A percentile compares a stretch with the other conserved stretches of the same genome.
These are phyloP conservation scores for Wickerhamomyces strasburgensis DNA, from an alignment of 805 yeast species.

Conservation along the genomic window DNA sequence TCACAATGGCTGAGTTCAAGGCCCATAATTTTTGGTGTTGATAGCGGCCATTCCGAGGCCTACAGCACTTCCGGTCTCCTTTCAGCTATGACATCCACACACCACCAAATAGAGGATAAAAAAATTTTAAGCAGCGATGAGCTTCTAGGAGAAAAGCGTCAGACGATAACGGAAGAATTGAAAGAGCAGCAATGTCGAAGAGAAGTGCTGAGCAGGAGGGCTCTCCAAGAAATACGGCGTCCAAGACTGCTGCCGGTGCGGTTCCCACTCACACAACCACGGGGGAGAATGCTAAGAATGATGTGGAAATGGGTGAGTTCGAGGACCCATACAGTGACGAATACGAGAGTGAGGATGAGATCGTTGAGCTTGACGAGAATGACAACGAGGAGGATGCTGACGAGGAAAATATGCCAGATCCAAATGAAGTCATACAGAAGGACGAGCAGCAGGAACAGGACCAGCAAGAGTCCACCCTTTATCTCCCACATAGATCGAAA, in stretches of 20 bases:
- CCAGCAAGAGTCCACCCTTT: conserved; percentile 45
- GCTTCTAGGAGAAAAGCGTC: neutral
- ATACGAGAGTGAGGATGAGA: conserved; percentile 86
- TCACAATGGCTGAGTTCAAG: no score
- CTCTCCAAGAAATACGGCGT: conserved; percentile 22
- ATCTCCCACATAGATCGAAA: conserved; percentile 81
- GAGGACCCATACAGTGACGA: conserved; percentile 91
- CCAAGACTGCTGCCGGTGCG: conserved; percentile 14
- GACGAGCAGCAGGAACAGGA: conserved; percentile 34
- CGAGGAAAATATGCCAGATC: conserved; percentile 28
- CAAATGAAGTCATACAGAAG: conserved; percentile 31
- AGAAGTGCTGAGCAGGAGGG: conserved; percentile 21
- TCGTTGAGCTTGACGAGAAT: conserved; percentile 67
- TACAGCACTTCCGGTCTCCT: no score
- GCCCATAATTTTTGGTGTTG: no score
- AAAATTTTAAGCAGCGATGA: conserved; percentile 1
- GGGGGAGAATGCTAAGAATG: conserved; percentile 32
- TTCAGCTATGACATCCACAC: no score
- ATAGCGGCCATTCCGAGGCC: neutral
- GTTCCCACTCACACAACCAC: conserved; percentile 17
- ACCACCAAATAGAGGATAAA: no score
- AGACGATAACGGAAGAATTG: neutral
- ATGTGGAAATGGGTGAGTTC: conserved; percentile 72
- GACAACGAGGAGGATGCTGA: conserved; percentile 33
- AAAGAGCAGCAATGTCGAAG: conserved; percentile 23